Base-by-base conservation (phyloP, 2,329 filamentous ascomycete genomes). In the Colletotrichum trifolii region DNA sequence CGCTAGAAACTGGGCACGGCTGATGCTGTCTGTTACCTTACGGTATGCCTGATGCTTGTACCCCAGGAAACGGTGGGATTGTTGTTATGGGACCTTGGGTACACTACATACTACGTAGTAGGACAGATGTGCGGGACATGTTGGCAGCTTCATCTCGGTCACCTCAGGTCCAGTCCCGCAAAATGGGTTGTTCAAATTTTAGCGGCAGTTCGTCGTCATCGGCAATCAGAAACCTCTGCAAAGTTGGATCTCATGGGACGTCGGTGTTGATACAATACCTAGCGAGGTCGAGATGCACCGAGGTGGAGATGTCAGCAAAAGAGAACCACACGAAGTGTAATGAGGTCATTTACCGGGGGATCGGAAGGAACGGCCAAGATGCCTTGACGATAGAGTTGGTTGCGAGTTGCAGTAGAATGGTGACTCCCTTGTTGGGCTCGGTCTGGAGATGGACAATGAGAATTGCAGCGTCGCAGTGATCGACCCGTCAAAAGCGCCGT, bases 261-360 rank as follows among this genome's bases (percentile, higher is more conserved):
- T 25, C 25, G 25, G 4, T 25, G 25, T 25, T 54, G 61, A 54
- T 45, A 45, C 55, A 38, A 17, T 17, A 45, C 55, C 39, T 25
- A 25, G 25, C 25, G 25, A 42, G n/a, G 12, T 36, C 25, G 46
- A 43, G 6, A 43, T 35, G 17, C 11, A 38, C 15, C 25, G 38
- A 45, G 13, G 50, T 62, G 46, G 52, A 43, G 58, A 33, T 15
- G 25, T 36, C 38, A 34, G 36, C 15, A 36, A 36, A 25, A 35
- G 40, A 48, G 48, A 34, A 45, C 40, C 47, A 39, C 47, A 61
- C 53, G 58, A 65, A 62, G 42, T 17, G 58, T 65, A 65, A 65
- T 65, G 62, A 65, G 62, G 58, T 65, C 58, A 57, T 57, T 65
- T 57, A 38, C 47, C 52, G 42, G 56, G 25, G 46, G 34, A 43